Evolutionary conservation across 2,329 filamentous ascomycete species (phyloP).

Genomic region (Lachnellula subtilissima): DNA sequence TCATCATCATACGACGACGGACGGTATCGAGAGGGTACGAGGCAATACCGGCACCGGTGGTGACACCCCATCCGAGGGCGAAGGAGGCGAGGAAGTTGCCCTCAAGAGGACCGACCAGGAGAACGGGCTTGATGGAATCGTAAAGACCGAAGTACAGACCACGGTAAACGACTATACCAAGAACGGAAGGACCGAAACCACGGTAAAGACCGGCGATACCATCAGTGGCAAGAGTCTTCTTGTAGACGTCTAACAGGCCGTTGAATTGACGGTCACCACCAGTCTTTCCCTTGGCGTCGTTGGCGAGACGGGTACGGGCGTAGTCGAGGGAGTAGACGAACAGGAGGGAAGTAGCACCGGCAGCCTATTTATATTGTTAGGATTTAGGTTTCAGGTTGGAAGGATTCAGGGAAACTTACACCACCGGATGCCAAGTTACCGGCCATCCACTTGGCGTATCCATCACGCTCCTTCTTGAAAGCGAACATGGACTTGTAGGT

Average conservation of each 20-base stretch:
- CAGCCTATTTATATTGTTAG: slow-evolving; percentile 52
- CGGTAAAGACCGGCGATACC: slow-evolving; percentile 99
- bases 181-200: slow-evolving; percentile 99
- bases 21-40: slow-evolving; percentile 99
- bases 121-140: slow-evolving; percentile 99
- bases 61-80: slow-evolving; percentile 97
- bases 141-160: slow-evolving; percentile 99
- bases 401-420: slow-evolving; percentile 57
- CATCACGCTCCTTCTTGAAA: slow-evolving; percentile 99
- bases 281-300: slow-evolving; percentile 98
- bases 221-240: slow-evolving; percentile 98
- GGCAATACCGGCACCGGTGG: slow-evolving; percentile 99
- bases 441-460: slow-evolving; percentile 97
- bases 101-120: slow-evolving; percentile 85
- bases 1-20: slow-evolving; percentile 99
- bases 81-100: slow-evolving; percentile 99
- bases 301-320: slow-evolving; percentile 99
- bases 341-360: slow-evolving; percentile 98
- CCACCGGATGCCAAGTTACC: slow-evolving; percentile 99
- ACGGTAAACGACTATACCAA: slow-evolving; percentile 99
- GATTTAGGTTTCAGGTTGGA: not conserved
- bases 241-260: slow-evolving; percentile 98
- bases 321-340: slow-evolving; percentile 99
- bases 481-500: slow-evolving; percentile 99
- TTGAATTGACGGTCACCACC: slow-evolving; percentile 99